Evolutionary conservation across 495 filamentous ascomycete species (phyloP), one percentile per base, ranked within the genome.

Genomic region (Aspergillus hancockii): DNA sequence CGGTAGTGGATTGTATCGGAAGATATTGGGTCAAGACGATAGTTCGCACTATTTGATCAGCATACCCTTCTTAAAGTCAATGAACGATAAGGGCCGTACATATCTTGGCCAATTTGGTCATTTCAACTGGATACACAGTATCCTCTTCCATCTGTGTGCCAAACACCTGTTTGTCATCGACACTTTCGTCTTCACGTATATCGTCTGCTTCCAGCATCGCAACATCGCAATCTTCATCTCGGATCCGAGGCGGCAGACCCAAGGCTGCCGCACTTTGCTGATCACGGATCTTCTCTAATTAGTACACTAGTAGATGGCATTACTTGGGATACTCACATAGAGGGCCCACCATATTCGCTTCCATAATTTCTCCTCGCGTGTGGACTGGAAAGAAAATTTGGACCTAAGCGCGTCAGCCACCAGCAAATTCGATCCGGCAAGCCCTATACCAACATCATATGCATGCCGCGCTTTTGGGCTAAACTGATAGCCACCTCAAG

Each of bases 271-370:
- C 73, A 22, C 72, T 74, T 63, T 77, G 74, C 54, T 77, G 74
- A 32, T 77, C 74, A 19, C 74, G 70, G 9, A 75, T 68, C 73
- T 77, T 16, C 18, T 23, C 16, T 25, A 7, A n/a, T n/a, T n/a
- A n/a, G n/a, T n/a, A n/a, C n/a, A n/a, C n/a, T n/a, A n/a, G n/a
- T n/a, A n/a, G n/a, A n/a, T n/a, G n/a, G n/a, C n/a, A n/a, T n/a
- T n/a, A n/a, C n/a, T n/a, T n/a, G n/a, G n/a, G n/a, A n/a, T 5
- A 61, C 67, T 46, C 60, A 79, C 76, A 64, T 79, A 81, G 49
- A 79, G 54, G 58, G 76, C 73, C 78, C 78, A 81, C 76, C 77
- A 81, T 10, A 81, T 78, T 21, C 77, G 54, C 55, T 79, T 79
- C 63, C 77, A 71, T 4, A 81, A 38, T 53, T 63, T 73, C 43